Base-by-base conservation (phyloP, 139 green algal species). In the Chara braunii region DNA sequence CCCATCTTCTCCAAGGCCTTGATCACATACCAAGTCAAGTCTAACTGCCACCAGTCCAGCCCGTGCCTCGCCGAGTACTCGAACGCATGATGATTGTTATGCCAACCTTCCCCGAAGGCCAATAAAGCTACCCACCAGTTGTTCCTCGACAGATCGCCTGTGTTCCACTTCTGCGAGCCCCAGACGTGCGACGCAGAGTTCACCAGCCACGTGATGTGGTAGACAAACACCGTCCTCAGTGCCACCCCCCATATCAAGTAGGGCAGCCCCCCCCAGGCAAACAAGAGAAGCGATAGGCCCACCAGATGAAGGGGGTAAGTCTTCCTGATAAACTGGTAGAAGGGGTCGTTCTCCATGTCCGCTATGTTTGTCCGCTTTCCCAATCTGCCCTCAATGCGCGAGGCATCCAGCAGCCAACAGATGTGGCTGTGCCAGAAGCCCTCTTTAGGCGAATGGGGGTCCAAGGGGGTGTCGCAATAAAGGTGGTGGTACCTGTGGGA, bases 161-260 rank as follows among this genome's bases (percentile, higher is more conserved):
- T 92, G 75, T 94, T 85, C 75, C 86, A 95, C 50, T 64, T 60
- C 78, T 98, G 91, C 42, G 78, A 80, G 30, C 94, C 94, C 92
- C 93, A 99, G n/a, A 85, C 78, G 74, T 99, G 94, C 5, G 79
- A 80, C 2, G 87, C 91, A 3, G 81, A 92, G 87, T 99, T 99
- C 18, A 99, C 93, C 52, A 93, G 89, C 94, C 94, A 99, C 26
- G 94, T 99, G 79, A 98, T 90, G 84, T 99, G 94, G 59, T 92
- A 97, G 43, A 99, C 94, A 85, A 87, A 97, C 18, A 84, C 74
- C 26, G 85, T 78, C 11, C 94, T 83, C 59, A 99, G 70, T 4
- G 84, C 58, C 28, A 94, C 89, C 18, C 87, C 93, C 94, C 94
- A 99, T 3, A 99, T 81, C 24, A 99, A 37, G 0, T 80, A 89